A percentile compares a stretch with the other conserved stretches of the same genome.
Evolutionary conservation across 163 green algal species (phyloP).

Genomic region (Scenedesmus sp.): DNA sequence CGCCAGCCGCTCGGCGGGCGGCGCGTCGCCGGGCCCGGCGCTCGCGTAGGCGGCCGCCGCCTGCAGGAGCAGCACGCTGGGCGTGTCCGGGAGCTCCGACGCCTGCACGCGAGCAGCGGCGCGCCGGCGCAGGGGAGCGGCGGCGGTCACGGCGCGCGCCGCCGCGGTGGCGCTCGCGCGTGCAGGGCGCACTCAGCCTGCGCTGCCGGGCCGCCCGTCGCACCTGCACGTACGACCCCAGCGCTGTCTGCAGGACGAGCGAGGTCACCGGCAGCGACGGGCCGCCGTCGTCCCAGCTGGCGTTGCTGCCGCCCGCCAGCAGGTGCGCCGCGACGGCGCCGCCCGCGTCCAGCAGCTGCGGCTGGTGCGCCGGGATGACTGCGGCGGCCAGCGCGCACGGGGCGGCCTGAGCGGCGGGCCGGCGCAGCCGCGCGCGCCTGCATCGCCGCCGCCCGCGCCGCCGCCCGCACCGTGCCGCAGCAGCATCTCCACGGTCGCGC

Average conservation of each 20-base stretch:
- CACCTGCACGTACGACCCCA: slow-evolving; percentile 39
- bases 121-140: too few species aligned
- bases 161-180: too few species aligned
- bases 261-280: neutral
- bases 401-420: neutral
- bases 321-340: slow-evolving; percentile 12
- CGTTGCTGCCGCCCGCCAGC: neutral
- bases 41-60: neutral
- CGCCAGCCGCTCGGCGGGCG: neutral
- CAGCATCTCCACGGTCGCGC: slow-evolving; percentile 15
- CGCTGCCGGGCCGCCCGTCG: neutral
- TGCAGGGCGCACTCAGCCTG: too few species aligned
- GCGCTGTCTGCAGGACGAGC: slow-evolving; percentile 28
- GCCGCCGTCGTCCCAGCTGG: too few species aligned
- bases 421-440: neutral
- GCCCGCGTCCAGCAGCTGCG: slow-evolving; percentile 4
- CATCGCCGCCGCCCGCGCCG: neutral
- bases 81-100: neutral
- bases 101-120: too few species aligned
- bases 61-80: neutral
- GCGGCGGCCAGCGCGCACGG: neutral
- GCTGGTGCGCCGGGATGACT: slow-evolving; percentile 26
- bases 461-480: slow-evolving; percentile 9
- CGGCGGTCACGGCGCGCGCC: too few species aligned
- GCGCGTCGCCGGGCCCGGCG: neutral